A percentile compares a stretch with the other conserved stretches of the same genome.
Conservation (phyloP, 1,139 yeast genomes). For the Suhomyces maxii region DNA sequence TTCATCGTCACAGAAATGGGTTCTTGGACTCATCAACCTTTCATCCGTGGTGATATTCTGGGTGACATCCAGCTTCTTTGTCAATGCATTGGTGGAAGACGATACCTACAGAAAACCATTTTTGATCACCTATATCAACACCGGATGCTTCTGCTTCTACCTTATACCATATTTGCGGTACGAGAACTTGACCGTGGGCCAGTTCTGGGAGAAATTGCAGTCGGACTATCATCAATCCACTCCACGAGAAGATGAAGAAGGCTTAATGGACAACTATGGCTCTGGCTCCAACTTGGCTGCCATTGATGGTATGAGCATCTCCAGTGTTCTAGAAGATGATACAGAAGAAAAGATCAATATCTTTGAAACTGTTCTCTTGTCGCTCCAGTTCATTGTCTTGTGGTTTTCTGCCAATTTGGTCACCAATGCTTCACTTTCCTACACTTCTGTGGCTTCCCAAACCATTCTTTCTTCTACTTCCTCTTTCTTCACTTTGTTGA, state of each 20-base stretch:
- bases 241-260: conserved; percentile 10
- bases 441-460: conserved; percentile 90
- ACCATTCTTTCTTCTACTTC: conserved; percentile 90
- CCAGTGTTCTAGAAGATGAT: conserved; percentile 2
- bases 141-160: conserved; percentile 79
- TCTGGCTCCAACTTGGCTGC: conserved; percentile 22
- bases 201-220: conserved; percentile 24
- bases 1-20: conserved; percentile 54
- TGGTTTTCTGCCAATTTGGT: conserved; percentile 92
- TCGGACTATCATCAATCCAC: conserved; percentile 20
- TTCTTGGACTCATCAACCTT: conserved; percentile 70
- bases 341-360: conserved; percentile 28
- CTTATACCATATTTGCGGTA: conserved; percentile 58
- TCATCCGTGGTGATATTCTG: conserved; percentile 77
- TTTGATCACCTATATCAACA: conserved; percentile 86
- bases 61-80: conserved; percentile 84
- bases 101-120: conserved; percentile 85
- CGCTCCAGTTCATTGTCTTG: conserved; percentile 77
- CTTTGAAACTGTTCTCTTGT: conserved; percentile 56
- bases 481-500: conserved; percentile 82
- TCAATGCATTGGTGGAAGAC: conserved; percentile 69
- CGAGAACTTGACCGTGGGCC: conserved; percentile 19
- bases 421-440: conserved; percentile 82
- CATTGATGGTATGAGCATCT: conserved; percentile 7
- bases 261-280: conserved; percentile 19